A percentile compares a stretch with the other conserved stretches of the same genome.
phyloP scores from a whole-genome alignment of 768 basidiomycete species.

The Neoboletus magnificus region DNA sequence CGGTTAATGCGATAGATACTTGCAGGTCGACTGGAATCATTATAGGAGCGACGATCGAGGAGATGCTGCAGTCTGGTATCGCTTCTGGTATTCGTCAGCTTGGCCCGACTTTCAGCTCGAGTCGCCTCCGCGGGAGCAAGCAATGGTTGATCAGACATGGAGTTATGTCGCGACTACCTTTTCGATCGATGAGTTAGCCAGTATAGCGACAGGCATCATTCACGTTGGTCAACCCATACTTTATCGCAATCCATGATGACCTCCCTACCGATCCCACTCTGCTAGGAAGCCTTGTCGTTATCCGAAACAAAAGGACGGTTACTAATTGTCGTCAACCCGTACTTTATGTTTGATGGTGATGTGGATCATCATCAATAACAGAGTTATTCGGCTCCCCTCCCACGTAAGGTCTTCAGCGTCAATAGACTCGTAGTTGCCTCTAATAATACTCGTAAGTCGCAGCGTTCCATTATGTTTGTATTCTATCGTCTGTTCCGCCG shows the following conservation, averaged over 20 bases:
- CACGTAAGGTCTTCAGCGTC: neutral
- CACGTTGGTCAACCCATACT: neutral
- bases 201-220: too few species aligned
- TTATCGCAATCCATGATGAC: neutral
- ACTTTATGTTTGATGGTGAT: too few species aligned
- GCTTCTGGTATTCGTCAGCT: too few species aligned
- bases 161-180: neutral
- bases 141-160: neutral
- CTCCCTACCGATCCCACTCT: neutral
- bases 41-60: conserved; percentile 9
- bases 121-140: neutral
- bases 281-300: neutral
- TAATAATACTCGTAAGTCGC: neutral
- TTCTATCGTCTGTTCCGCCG: conserved; percentile 8
- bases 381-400: neutral
- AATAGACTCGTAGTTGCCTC: neutral
- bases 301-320: neutral
- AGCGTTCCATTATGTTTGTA: conserved; percentile 9
- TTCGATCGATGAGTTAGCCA: neutral
- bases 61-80: neutral
- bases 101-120: too few species aligned
- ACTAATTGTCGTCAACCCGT: too few species aligned
- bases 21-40: conserved; percentile 6
- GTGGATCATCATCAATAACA: neutral
- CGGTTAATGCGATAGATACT: conserved; percentile 1